These are phyloP conservation scores for Fusarium keratoplasticum DNA, from an alignment of 2,329 filamentous ascomycete genomes.

Conservation along the genomic window DNA sequence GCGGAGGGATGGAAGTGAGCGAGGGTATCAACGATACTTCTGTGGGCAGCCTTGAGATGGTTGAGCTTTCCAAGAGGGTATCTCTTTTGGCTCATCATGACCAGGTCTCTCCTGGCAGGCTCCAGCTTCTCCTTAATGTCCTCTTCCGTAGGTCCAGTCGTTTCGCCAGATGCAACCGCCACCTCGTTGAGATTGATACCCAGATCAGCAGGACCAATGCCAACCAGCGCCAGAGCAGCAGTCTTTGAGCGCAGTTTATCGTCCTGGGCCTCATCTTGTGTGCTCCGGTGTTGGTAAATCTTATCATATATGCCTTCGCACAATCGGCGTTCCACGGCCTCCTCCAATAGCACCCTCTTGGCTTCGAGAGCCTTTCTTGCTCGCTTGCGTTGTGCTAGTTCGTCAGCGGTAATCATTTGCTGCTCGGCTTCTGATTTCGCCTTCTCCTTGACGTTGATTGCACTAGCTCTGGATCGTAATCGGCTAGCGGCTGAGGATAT, in stretches of 20 bases:
- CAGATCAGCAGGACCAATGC: slow-evolving; percentile 87
- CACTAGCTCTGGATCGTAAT: slow-evolving; percentile 66
- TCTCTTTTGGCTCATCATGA: slow-evolving; percentile 85
- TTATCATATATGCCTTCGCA: slow-evolving; percentile 88
- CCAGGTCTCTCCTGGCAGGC: slow-evolving; percentile 75
- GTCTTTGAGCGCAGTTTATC: slow-evolving; percentile 95
- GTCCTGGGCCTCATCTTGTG: slow-evolving; percentile 93
- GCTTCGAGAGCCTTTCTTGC: slow-evolving; percentile 82
- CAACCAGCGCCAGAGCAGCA: slow-evolving; percentile 88
- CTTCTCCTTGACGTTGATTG: slow-evolving; percentile 65
- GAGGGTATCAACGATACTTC: slow-evolving; percentile 90
- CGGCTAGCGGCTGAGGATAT: slow-evolving; percentile 67
- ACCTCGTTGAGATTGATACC: slow-evolving; percentile 77
- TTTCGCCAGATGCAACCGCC: slow-evolving; percentile 66
- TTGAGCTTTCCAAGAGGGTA: slow-evolving; percentile 93
- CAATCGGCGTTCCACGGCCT: slow-evolving; percentile 87
- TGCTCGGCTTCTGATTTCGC: slow-evolving; percentile 66
- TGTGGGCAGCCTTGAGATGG: slow-evolving; percentile 88
- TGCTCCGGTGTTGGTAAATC: slow-evolving; percentile 91
- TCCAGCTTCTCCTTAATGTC: slow-evolving; percentile 80
- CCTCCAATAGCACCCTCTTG: slow-evolving; percentile 83
- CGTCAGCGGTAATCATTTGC: slow-evolving; percentile 91
- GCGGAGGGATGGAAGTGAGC: slow-evolving; percentile 79
- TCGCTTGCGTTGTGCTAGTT: slow-evolving; percentile 83
- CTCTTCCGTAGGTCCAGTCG: slow-evolving; percentile 68